Base-by-base conservation (phyloP, 495 filamentous ascomycete species). In the Penicillium lividum region DNA sequence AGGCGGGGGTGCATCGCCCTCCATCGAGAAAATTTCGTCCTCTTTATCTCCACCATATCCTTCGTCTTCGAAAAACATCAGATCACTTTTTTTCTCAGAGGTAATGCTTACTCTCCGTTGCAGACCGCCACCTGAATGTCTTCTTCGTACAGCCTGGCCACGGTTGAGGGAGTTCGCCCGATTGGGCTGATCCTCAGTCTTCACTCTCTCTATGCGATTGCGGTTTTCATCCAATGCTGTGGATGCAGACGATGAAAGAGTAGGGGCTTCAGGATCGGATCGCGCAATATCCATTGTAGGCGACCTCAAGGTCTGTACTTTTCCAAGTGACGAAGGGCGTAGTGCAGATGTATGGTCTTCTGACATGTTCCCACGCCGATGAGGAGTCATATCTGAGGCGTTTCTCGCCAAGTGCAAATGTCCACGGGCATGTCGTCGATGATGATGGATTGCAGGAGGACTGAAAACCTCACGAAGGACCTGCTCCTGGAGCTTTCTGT, bases 391-490 rank as follows among this genome's bases (percentile, higher is more conserved):
- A 55, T 80, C 74, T 0, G 74, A 76, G 4, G 67, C 58, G n/a
- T 71, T 69, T 62, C 76, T 68, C 30, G 68, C 79, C 36, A 89
- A 66, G 29, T 79, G 77, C 30, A 86, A 77, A 65, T 88, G 86
- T 28, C 87, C 84, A 8, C 84, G 80, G 33, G 80, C 78, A 59
- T 87, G 86, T 42, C 83, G 80, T 31, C 81, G 78, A 56, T 86
- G 84, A 43, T 80, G 83, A 68, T 88, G 84, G 53, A 96, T 87
- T 3, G 88, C 84, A 52, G 92, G 88, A 31, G 91, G 91, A 42
- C 89, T 81, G 71, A 98, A 98, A 0, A 96, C 94, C 68, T 98
- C 94, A 54, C 92, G 86, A 53, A 98, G 86, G 18, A 98, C 93
- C 68, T 97, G 89, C 64, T 96, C 92, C 47, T 92, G 86, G 18